Base-by-base conservation (phyloP, 352 stramenopile genomes). In the Globisporangium viniferum region DNA sequence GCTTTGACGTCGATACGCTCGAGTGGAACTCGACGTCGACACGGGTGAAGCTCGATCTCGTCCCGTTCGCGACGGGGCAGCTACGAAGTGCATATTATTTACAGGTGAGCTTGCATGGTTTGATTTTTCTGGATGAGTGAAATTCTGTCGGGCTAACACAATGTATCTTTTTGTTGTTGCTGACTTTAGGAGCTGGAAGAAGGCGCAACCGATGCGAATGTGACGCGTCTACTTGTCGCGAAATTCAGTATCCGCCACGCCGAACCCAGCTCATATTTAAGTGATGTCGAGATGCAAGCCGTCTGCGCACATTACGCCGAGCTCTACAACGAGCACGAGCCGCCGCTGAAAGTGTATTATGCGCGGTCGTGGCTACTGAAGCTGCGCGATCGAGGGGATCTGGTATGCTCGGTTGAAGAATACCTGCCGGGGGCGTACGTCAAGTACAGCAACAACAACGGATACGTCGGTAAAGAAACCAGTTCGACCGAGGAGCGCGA, bases 381-480 rank as follows among this genome's bases (percentile, higher is more conserved):
- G 59, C 74, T 94, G 24, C 69, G 76, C 14, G 85, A 93, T 68
- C 77, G 82, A 55, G 76, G 76, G 5, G 76, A 87, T 8, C 57
- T 92, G 0, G 81, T 94, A 31, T 93, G 85, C 59, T 91, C 82
- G 0, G 82, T 93, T 27, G 87, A 94, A 68, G 83, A 94, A 64
- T 92, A 90, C 68, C 22, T 94, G 29, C 83, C 82, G 0, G 87
- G 87, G n/a, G 76, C 82, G 9, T 94, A 94, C 69, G 87, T 94
- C 46, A 94, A 94, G 71, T 94, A 94, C 69, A 92, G 82, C 74
- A 94, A 94, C 73, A 94, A 94, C 77, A 92, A 84, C 55, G 87
- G 87, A 5, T 94, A 89, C 59, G 87, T 94, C 1, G 87, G 87
- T n/a, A 80, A 79, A 18, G 84, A 92, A 61, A 94, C 87, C 9